A percentile compares a stretch with the other conserved stretches of the same genome.
Evolutionary conservation across 768 basidiomycete species (phyloP).

Genomic region (Podaxis sp.): DNA sequence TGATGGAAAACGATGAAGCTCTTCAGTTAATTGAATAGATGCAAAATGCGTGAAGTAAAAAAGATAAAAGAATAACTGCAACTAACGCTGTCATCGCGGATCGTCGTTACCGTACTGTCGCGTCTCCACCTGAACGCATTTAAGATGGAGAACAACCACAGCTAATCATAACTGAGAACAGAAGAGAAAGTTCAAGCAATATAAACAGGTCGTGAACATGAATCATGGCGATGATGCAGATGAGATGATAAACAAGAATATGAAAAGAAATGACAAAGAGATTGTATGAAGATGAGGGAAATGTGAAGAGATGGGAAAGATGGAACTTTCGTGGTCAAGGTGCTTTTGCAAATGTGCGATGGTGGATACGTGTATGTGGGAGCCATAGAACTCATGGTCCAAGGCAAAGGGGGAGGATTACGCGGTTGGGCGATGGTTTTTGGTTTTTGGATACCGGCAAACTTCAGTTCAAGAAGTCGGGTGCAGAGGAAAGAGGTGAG

Average conservation of each 20-base stretch:
- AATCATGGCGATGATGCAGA: constrained; percentile 17
- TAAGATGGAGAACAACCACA: constrained; percentile 1
- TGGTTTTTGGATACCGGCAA: constrained; percentile 1
- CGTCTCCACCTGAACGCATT: not conserved
- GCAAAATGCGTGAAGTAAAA: constrained; percentile 18
- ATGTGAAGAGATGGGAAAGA: constrained; percentile 19
- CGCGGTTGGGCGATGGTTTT: constrained; percentile 13
- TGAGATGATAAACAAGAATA: constrained; percentile 17
- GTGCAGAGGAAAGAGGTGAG: constrained; percentile 46
- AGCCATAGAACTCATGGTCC: constrained; percentile 5
- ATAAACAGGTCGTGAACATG: constrained; percentile 17
- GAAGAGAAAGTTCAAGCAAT: constrained; percentile 19
- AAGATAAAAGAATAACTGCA: constrained; percentile 12
- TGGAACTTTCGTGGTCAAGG: constrained; percentile 1
- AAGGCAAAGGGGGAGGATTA: constrained; percentile 10
- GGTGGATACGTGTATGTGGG: not conserved
- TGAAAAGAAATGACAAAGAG: constrained; percentile 18
- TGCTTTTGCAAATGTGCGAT: not conserved
- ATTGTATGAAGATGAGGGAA: constrained; percentile 25
- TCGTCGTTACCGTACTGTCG: constrained; percentile 11
- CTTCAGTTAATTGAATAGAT: constrained; percentile 1
- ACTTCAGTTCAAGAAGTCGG: constrained; percentile 49
- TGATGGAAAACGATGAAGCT: constrained; percentile 3
- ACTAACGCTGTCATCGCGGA: constrained; percentile 18
- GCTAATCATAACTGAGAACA: constrained; percentile 1